A percentile compares a stretch with the other conserved stretches of the same genome.
Evolutionary conservation across 129 eudicot genomes (phyloP).

Genomic region (Centella asiatica): DNA sequence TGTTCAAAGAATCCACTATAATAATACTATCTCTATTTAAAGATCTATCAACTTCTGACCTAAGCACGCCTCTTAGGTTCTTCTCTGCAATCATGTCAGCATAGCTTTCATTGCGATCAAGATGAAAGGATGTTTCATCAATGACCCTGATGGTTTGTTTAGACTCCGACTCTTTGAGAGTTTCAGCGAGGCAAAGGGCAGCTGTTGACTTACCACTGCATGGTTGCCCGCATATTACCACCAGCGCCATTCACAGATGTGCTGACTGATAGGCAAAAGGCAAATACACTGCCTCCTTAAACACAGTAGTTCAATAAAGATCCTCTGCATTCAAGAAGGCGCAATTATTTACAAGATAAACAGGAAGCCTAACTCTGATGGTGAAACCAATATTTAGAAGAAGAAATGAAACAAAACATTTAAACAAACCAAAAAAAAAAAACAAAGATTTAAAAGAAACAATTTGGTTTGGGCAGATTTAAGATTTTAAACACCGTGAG

Average conservation of each 20-base stretch:
- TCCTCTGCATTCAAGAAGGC: slow-evolving; percentile 18
- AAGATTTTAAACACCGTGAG: too few relatives aligned
- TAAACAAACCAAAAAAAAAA: too few relatives aligned
- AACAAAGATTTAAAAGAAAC: too few relatives aligned
- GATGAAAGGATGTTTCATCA: slow-evolving; percentile 75
- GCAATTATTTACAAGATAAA: background rate
- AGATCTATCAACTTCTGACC: slow-evolving; percentile 98
- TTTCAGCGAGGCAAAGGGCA: slow-evolving; percentile 63
- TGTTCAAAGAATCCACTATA: slow-evolving; percentile 82
- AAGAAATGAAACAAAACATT: too few relatives aligned
- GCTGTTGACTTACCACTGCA: slow-evolving; percentile 94
- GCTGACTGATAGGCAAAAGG: background rate
- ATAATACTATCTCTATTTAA: slow-evolving; percentile 64
- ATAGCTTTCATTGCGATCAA: slow-evolving; percentile 76
- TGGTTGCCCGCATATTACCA: slow-evolving; percentile 92
- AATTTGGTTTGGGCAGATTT: too few relatives aligned
- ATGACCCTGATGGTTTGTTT: slow-evolving; percentile 54
- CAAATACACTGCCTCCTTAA: slow-evolving; percentile 4
- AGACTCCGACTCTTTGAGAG: slow-evolving; percentile 54
- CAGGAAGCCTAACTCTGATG: too few relatives aligned
- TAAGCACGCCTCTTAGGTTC: slow-evolving; percentile 83
- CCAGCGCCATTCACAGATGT: slow-evolving; percentile 63
- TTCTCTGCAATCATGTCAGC: slow-evolving; percentile 87
- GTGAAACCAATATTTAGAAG: too few relatives aligned
- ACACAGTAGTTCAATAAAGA: background rate